These are phyloP conservation scores for Yamagishiella unicocca DNA, from an alignment of 139 green algal genomes.

Conservation along the genomic window DNA sequence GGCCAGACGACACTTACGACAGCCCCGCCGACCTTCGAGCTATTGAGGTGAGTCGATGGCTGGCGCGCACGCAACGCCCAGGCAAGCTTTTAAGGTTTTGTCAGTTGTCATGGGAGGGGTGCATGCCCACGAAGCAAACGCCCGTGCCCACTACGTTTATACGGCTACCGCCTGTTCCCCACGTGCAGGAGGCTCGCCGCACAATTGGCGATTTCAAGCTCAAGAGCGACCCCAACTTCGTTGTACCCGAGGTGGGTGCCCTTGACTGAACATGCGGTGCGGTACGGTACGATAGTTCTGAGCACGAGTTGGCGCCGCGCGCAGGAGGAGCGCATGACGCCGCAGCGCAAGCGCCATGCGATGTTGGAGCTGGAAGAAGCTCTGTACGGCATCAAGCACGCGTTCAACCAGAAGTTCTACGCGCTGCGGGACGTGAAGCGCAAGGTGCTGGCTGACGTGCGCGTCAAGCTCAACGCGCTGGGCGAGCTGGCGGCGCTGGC, in stretches of 20 bases:
- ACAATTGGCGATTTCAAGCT: constrained; percentile 90
- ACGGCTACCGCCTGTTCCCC: too few relatives aligned
- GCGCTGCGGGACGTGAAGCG: constrained; percentile 75
- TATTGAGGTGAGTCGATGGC: constrained; percentile 46
- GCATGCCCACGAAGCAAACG: too few relatives aligned
- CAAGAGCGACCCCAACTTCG: constrained; percentile 81
- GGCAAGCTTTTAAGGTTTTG: too few relatives aligned
- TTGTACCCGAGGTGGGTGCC: constrained; percentile 73
- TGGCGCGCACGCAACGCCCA: too few relatives aligned
- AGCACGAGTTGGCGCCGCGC: too few relatives aligned
- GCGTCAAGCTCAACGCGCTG: constrained; percentile 47
- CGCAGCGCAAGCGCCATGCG: constrained; percentile 72
- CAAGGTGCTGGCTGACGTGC: constrained; percentile 43
- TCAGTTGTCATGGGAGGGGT: too few relatives aligned
- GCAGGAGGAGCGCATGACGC: constrained; percentile 77
- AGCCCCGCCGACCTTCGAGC: constrained; percentile 72
- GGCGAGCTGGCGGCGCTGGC: constrained; percentile 13
- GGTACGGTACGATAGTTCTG: neutral
- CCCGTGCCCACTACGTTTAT: too few relatives aligned
- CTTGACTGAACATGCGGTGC: neutral
- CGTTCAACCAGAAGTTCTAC: constrained; percentile 81
- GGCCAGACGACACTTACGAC: constrained; percentile 76
- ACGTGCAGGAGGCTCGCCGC: constrained; percentile 65
- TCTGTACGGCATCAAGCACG: constrained; percentile 65
- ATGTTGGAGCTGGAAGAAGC: constrained; percentile 78